phyloP scores from a whole-genome alignment of 495 filamentous ascomycete genomes.

The Aspergillus homomorphus region DNA sequence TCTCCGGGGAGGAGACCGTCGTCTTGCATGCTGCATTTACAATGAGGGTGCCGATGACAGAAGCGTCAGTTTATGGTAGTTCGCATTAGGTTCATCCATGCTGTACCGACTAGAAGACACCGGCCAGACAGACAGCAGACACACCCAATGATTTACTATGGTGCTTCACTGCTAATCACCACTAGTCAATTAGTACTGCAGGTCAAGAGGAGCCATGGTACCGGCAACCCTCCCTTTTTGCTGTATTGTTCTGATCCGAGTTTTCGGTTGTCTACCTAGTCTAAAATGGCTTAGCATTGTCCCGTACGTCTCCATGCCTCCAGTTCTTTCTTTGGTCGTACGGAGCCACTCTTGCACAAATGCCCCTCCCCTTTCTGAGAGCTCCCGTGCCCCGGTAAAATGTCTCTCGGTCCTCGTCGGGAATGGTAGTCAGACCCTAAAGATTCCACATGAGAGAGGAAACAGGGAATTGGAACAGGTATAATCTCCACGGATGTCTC shows the following conservation, averaged over 20 bases:
- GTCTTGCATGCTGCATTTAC: background rate
- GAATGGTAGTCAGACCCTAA: background rate
- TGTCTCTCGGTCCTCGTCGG: background rate
- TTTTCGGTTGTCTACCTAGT: slow-evolving; percentile 13
- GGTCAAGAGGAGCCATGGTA: slow-evolving; percentile 13
- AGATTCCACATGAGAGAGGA: background rate
- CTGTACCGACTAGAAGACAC: background rate
- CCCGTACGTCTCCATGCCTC: slow-evolving; percentile 12
- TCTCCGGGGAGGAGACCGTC: background rate
- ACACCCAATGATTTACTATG: slow-evolving; percentile 14
- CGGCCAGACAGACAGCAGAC: background rate
- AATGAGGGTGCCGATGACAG: background rate
- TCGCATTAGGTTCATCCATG: slow-evolving; percentile 9
- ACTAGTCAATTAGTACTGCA: slow-evolving; percentile 16
- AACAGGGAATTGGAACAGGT: background rate
- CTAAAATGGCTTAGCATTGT: slow-evolving; percentile 13
- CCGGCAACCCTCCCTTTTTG: slow-evolving; percentile 11
- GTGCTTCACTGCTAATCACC: slow-evolving; percentile 22
- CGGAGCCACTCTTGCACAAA: slow-evolving; percentile 11
- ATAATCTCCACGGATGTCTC: background rate
- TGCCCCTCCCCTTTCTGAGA: slow-evolving; percentile 10
- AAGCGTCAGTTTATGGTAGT: slow-evolving; percentile 2
- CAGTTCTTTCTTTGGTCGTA: slow-evolving; percentile 7
- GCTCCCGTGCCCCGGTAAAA: background rate
- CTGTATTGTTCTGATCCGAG: slow-evolving; percentile 14